phyloP scores from a whole-genome alignment of 352 stramenopile species.

The Phytophthora brassicae region DNA sequence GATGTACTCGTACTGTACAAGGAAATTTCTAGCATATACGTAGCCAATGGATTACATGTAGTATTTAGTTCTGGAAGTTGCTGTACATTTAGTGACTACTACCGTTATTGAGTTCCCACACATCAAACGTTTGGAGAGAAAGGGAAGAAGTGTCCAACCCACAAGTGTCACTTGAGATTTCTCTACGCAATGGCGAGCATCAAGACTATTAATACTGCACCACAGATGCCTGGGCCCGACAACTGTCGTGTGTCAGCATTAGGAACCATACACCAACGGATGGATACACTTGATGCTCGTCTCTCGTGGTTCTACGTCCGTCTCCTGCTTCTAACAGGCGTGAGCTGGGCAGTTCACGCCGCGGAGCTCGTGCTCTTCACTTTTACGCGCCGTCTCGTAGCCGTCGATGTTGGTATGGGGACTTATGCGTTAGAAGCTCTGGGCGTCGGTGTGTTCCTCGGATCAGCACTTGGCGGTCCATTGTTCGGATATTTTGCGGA shows the following conservation, averaged over 20 bases:
- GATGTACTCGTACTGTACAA: too few species aligned
- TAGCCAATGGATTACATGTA: too few species aligned
- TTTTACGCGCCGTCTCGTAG: conserved; percentile 31
- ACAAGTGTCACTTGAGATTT: too few species aligned
- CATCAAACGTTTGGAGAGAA: not conserved
- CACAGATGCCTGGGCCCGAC: not conserved
- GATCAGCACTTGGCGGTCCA: conserved; percentile 26
- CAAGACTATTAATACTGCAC: not conserved
- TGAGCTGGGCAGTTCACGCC: conserved; percentile 41
- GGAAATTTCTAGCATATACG: too few species aligned
- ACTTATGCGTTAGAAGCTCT: conserved; percentile 29
- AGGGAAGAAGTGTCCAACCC: not conserved
- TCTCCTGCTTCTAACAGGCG: conserved; percentile 34
- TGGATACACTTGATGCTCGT: conserved; percentile 23
- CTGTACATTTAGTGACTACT: too few species aligned
- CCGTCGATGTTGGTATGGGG: conserved; percentile 27
- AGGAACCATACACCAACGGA: conserved; percentile 6
- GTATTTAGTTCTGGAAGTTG: not conserved
- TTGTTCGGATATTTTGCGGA: conserved; percentile 34
- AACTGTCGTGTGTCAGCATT: not conserved
- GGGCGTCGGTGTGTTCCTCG: conserved; percentile 21
- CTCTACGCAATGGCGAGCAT: not conserved
- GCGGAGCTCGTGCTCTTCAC: conserved; percentile 43
- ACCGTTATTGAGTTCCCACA: not conserved
- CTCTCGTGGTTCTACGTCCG: conserved; percentile 35